These are phyloP conservation scores for Kwoniella bestiolae DNA, from an alignment of 768 basidiomycete species.

Conservation along the genomic window DNA sequence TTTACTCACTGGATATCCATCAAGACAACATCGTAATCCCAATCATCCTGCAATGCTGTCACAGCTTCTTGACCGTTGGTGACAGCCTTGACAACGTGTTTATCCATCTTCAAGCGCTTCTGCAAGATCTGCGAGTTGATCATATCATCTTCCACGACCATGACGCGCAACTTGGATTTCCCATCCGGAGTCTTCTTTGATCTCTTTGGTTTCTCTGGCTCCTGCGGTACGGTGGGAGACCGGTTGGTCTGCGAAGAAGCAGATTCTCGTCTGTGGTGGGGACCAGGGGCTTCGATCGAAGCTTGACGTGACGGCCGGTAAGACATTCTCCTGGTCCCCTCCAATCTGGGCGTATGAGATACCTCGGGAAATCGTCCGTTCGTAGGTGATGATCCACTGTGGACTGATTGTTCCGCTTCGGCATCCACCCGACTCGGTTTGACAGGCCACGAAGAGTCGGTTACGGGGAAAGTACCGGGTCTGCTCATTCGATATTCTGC, in stretches of 20 bases:
- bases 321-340: background rate
- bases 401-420: slow-evolving; percentile 27
- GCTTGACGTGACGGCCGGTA: background rate
- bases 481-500: slow-evolving; percentile 47
- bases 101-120: slow-evolving; percentile 70
- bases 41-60: slow-evolving; percentile 65
- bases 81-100: slow-evolving; percentile 68
- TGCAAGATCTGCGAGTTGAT: slow-evolving; percentile 74
- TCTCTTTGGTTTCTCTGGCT: slow-evolving; percentile 8
- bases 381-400: slow-evolving; percentile 5
- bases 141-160: slow-evolving; percentile 65
- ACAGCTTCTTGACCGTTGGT: slow-evolving; percentile 78
- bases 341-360: background rate
- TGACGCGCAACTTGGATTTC: slow-evolving; percentile 27
- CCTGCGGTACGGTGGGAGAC: background rate
- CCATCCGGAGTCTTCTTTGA: slow-evolving; percentile 16
- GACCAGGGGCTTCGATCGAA: background rate
- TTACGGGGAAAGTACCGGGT: slow-evolving; percentile 53
- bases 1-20: slow-evolving; percentile 81
- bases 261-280: slow-evolving; percentile 2
- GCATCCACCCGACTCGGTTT: slow-evolving; percentile 39
- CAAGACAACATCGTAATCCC: slow-evolving; percentile 71
- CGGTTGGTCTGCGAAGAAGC: background rate
- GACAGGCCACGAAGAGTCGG: slow-evolving; percentile 51
- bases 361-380: background rate